phyloP scores from a whole-genome alignment of 805 yeast species.

The Torulaspora delbrueckii region DNA sequence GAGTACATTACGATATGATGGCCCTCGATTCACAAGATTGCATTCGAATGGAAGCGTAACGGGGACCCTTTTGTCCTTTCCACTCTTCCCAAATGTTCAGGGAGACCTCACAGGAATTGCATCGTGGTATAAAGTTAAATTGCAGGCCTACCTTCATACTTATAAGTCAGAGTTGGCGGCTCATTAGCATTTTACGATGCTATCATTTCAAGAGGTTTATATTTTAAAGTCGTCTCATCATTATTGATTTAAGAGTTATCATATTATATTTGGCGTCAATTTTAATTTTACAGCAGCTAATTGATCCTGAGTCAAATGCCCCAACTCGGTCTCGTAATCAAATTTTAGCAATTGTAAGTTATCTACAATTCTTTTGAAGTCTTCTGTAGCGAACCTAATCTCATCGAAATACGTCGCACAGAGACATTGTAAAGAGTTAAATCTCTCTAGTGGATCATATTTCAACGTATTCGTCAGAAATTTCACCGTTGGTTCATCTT shows the following conservation, averaged over 20 bases:
- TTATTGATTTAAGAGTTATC: constrained; percentile 6
- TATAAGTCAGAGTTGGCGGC: background rate
- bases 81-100: constrained; percentile 7
- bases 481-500: constrained; percentile 46
- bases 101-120: constrained; percentile 10
- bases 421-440: constrained; percentile 45
- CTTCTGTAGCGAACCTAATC: constrained; percentile 23
- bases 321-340: constrained; percentile 27
- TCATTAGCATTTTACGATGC: background rate
- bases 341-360: constrained; percentile 28
- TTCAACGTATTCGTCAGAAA: constrained; percentile 54
- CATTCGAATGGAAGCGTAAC: constrained; percentile 12
- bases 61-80: background rate
- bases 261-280: constrained; percentile 15
- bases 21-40: constrained; percentile 10
- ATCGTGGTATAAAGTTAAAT: constrained; percentile 3
- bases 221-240: constrained; percentile 9
- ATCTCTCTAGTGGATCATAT: constrained; percentile 64
- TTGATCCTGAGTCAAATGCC: constrained; percentile 28
- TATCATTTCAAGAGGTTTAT: background rate
- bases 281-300: constrained; percentile 25
- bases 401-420: constrained; percentile 33
- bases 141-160: constrained; percentile 11
- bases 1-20: constrained; percentile 6
- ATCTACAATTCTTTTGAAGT: constrained; percentile 15